Conservation (phyloP, 2,329 filamentous ascomycete genomes). For the Shiraia sp. region DNA sequence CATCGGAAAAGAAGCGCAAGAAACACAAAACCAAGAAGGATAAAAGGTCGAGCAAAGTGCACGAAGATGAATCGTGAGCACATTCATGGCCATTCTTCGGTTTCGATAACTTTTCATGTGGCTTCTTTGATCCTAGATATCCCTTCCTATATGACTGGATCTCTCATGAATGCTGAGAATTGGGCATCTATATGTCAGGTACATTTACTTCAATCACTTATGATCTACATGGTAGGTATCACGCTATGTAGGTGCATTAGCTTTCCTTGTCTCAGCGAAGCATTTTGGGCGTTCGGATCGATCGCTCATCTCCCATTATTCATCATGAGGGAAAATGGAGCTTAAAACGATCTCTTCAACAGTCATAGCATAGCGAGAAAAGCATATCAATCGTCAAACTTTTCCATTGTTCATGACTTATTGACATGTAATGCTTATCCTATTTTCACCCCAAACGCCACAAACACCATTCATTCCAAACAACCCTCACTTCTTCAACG, state of each 20-base stretch:
- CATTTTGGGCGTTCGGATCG: too few species aligned
- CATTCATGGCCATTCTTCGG: constrained; percentile 2
- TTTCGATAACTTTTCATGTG: constrained; percentile 4
- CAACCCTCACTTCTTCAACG: constrained; percentile 40
- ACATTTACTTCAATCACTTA: too few species aligned
- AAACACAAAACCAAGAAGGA: constrained; percentile 13
- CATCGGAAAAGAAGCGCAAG: constrained; percentile 15
- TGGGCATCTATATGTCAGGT: too few species aligned
- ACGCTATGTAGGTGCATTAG: neutral
- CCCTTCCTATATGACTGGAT: too few species aligned
- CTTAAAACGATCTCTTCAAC: neutral
- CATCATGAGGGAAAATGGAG: too few species aligned
- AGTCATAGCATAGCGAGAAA: too few species aligned
- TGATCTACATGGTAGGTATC: neutral
- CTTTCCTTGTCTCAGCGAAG: neutral
- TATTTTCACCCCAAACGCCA: neutral
- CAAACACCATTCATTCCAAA: constrained; percentile 3
- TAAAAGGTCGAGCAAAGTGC: constrained; percentile 3
- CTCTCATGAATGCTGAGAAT: too few species aligned
- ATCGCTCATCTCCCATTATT: too few species aligned
- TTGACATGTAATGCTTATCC: too few species aligned
- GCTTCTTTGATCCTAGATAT: neutral
- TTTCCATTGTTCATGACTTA: too few species aligned
- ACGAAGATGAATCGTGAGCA: constrained; percentile 10
- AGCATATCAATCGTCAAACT: too few species aligned